These are phyloP conservation scores for Acrodontium crateriforme DNA, from an alignment of 2,329 filamentous ascomycete species.

Conservation along the genomic window DNA sequence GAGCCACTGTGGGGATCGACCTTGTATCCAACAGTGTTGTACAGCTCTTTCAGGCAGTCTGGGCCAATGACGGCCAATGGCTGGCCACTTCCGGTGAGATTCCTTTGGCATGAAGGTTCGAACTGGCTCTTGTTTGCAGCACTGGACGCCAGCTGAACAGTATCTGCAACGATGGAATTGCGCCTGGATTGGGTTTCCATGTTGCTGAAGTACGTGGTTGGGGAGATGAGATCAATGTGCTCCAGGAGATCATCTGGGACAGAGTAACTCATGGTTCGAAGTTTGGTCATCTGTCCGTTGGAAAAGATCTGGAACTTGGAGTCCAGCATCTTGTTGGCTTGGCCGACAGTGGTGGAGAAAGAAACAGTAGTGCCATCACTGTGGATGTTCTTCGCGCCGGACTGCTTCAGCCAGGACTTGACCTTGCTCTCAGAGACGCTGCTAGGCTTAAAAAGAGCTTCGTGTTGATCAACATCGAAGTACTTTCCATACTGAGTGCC, in stretches of 20 bases:
- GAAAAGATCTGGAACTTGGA: slow-evolving; percentile 28
- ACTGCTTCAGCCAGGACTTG: slow-evolving; percentile 29
- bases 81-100: too few relatives aligned
- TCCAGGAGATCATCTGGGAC: slow-evolving; percentile 14
- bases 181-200: slow-evolving; percentile 6
- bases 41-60: slow-evolving; percentile 34
- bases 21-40: slow-evolving; percentile 37
- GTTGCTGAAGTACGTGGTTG: slow-evolving; percentile 30
- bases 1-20: slow-evolving; percentile 30
- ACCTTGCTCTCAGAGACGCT: slow-evolving; percentile 20
- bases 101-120: slow-evolving; percentile 3
- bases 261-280: slow-evolving; percentile 24
- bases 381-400: slow-evolving; percentile 24
- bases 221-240: slow-evolving; percentile 16
- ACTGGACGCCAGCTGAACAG: not conserved
- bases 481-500: slow-evolving; percentile 37
- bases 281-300: slow-evolving; percentile 22
- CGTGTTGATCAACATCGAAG: slow-evolving; percentile 30
- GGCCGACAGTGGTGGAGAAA: slow-evolving; percentile 25
- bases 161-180: not conserved
- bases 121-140: slow-evolving; percentile 5
- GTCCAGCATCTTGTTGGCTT: slow-evolving; percentile 25
- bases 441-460: slow-evolving; percentile 29
- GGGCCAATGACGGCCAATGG: slow-evolving; percentile 31
- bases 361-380: slow-evolving; percentile 22